Base-by-base conservation (phyloP, 1,284 basidiomycete genomes). In the Malassezia globosa region DNA sequence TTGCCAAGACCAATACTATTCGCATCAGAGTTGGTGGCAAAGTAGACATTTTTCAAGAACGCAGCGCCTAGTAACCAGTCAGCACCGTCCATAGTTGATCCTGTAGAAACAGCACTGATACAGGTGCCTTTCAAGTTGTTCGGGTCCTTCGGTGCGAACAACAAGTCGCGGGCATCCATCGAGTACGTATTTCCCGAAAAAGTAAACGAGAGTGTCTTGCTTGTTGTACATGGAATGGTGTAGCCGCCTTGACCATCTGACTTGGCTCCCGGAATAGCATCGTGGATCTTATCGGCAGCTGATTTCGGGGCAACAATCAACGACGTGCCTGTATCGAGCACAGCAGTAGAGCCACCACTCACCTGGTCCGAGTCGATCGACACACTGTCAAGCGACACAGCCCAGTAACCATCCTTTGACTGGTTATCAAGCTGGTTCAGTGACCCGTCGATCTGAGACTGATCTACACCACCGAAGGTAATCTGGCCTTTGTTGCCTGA, bases 401-500 rank as follows among this genome's bases (percentile, higher is more conserved):
- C 82, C 85, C 85, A 88, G 76, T 87, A 88, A 26, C 85, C 73
- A 31, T 65, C 66, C 4, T 55, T 48, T 5, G 65, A 60, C 40
- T 72, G 63, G 34, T 73, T 66, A 42, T 64, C 65, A 24, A 70
- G 52, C 40, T 65, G 59, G 37, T 66, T 61, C 19, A 73, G 54
- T 29, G 41, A 45, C 4, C 69, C 66, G 4, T 39, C 40, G 42
- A 58, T 67, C 48, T 84, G 84, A 55, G 77, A 76, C 8, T 72
- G n/a, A 72, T 88, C 84, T 37, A 87, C 77, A 7, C 79, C 83
- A 39, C 85, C 85, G 63, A 87, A 85, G 3, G 85, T 86, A 7
- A 71, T 77, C 72, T 84, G 77, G 46, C 86, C 85, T 61, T 86
- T 82, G 66, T 87, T 84, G 65, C 77, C 75, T 56, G 78, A 76